Evolutionary conservation across 257 asterid genomes (phyloP).

Genomic region (Gentiana straminea): DNA sequence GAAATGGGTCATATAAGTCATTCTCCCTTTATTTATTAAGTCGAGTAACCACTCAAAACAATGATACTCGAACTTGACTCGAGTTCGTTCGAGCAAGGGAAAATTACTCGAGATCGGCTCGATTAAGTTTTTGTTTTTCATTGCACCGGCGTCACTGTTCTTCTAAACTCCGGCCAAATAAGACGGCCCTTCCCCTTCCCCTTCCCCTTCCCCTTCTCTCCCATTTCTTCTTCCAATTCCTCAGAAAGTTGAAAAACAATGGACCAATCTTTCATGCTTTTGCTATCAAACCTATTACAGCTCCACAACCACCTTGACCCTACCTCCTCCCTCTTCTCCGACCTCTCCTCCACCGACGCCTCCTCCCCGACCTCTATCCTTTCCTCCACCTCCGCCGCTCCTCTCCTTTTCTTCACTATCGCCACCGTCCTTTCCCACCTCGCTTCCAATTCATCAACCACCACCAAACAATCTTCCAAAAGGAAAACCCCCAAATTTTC

Average conservation of each 20-base stretch:
- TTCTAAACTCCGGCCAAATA: too few relatives aligned
- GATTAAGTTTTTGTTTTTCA: too few relatives aligned
- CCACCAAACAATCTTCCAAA: conserved; percentile 9
- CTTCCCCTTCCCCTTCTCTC: background rate
- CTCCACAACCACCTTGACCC: conserved; percentile 97
- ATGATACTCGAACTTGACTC: too few relatives aligned
- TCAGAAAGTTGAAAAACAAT: conserved; percentile 11
- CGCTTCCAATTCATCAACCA: conserved; percentile 40
- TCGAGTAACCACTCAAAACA: too few relatives aligned
- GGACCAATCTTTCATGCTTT: conserved; percentile 81
- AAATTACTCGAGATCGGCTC: too few relatives aligned
- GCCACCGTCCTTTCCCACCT: conserved; percentile 89
- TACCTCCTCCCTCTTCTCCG: conserved; percentile 68
- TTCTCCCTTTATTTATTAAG: too few relatives aligned
- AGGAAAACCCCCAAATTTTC: conserved; percentile 27
- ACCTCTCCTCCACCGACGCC: conserved; percentile 32
- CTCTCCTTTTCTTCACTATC: conserved; percentile 93
- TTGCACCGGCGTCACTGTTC: too few relatives aligned
- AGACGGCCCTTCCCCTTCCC: background rate
- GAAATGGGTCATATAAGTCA: too few relatives aligned
- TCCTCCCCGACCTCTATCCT: conserved; percentile 32
- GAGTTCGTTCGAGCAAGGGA: too few relatives aligned
- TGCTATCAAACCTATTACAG: conserved; percentile 89
- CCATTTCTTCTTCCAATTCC: background rate
- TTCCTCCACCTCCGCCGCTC: conserved; percentile 78